Percentiles rank a stretch among this genome's conserved stretches.
These are phyloP conservation scores for Cyclotella cryptica DNA, from an alignment of 108 stramenopile genomes.

Conservation along the genomic window DNA sequence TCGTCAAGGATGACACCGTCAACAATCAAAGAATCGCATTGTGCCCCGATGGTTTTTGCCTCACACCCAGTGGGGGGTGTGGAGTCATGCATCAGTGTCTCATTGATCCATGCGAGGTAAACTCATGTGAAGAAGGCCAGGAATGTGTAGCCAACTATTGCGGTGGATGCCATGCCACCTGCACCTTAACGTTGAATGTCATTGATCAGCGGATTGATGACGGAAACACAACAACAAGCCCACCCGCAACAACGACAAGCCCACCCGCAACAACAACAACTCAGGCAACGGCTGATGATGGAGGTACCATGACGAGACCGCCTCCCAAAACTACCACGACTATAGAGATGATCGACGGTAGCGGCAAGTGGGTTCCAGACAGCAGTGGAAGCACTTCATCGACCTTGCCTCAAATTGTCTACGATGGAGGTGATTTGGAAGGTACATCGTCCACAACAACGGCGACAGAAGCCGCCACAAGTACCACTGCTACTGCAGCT, in stretches of 20 bases:
- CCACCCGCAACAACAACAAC: too few relatives aligned
- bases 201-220: conserved; percentile 4
- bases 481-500: background rate
- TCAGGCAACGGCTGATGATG: background rate
- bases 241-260: background rate
- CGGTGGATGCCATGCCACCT: conserved; percentile 18
- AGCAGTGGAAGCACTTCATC: background rate
- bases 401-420: background rate
- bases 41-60: background rate
- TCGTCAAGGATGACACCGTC: background rate
- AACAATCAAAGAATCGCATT: background rate
- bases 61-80: conserved; percentile 1
- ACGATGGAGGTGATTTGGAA: background rate
- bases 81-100: background rate
- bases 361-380: conserved; percentile 1
- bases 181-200: background rate
- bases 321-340: background rate
- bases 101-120: conserved; percentile 5
- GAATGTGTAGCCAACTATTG: background rate
- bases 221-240: background rate
- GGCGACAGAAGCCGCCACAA: too few relatives aligned
- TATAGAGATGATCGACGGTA: background rate
- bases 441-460: background rate
- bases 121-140: background rate
- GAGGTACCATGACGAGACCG: background rate